Percentiles rank a stretch among this genome's conserved stretches.
Evolutionary conservation across 1,139 yeast genomes (phyloP).

Genomic region (Lodderomyces orthopsilosis): DNA sequence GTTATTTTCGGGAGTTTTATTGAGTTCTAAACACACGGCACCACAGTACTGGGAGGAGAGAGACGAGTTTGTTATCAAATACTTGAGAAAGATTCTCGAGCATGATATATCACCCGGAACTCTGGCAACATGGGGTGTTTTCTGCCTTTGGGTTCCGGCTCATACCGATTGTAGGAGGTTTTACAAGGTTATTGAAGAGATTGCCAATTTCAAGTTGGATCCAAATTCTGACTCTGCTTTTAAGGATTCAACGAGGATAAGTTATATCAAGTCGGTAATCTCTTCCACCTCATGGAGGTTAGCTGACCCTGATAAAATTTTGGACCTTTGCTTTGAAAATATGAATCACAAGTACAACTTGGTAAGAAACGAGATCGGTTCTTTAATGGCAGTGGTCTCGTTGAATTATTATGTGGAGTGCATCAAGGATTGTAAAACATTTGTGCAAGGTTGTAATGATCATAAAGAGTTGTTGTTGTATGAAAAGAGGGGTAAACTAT

Average conservation of each 20-base stretch:
- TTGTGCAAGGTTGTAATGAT: conserved; percentile 37
- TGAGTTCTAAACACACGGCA: conserved; percentile 42
- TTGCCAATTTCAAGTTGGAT: conserved; percentile 51
- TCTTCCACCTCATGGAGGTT: conserved; percentile 59
- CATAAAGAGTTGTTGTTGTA: conserved; percentile 22
- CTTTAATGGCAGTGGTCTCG: conserved; percentile 56
- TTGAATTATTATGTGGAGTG: conserved; percentile 54
- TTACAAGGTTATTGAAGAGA: conserved; percentile 47
- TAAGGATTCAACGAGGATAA: conserved; percentile 61
- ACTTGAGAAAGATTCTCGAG: conserved; percentile 47
- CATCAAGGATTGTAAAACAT: conserved; percentile 38
- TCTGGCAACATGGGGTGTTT: conserved; percentile 70
- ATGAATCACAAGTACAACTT: conserved; percentile 67
- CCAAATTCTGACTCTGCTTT: conserved; percentile 62
- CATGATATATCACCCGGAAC: conserved; percentile 76
- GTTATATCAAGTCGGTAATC: conserved; percentile 54
- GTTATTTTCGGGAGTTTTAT: conserved; percentile 54
- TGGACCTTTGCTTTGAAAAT: conserved; percentile 50
- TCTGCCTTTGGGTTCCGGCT: conserved; percentile 72
- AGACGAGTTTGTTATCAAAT: conserved; percentile 46
- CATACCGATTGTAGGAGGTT: conserved; percentile 67
- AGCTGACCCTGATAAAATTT: conserved; percentile 46
- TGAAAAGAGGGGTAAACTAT: conserved; percentile 13
- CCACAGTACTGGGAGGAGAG: conserved; percentile 27
- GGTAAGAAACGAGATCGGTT: conserved; percentile 72